phyloP scores from a whole-genome alignment of 1,139 yeast genomes.

The Debaryomycetaceae sp. region DNA sequence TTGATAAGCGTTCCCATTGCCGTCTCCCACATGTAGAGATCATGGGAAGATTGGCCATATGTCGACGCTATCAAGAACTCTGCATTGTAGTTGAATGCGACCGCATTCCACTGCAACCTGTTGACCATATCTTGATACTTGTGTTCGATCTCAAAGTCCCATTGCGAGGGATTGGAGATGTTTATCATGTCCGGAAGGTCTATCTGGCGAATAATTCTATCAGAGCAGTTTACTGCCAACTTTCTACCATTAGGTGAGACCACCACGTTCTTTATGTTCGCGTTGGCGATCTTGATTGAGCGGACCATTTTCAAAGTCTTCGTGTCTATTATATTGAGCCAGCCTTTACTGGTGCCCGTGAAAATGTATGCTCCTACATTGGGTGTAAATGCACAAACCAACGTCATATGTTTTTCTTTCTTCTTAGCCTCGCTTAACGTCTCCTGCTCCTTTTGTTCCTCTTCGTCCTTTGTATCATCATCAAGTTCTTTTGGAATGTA shows the following conservation, averaged over 20 bases:
- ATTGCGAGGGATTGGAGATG: slow-evolving; percentile 24
- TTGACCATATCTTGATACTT: slow-evolving; percentile 90
- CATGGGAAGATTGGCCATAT: slow-evolving; percentile 82
- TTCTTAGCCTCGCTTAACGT: slow-evolving; percentile 8
- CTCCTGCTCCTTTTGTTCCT: slow-evolving; percentile 14
- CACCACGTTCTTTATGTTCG: slow-evolving; percentile 70
- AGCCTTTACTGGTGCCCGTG: slow-evolving; percentile 80
- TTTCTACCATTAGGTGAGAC: slow-evolving; percentile 66
- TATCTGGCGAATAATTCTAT: slow-evolving; percentile 73
- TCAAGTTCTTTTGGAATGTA: slow-evolving; percentile 14
- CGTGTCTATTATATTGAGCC: slow-evolving; percentile 52
- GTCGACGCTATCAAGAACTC: slow-evolving; percentile 89
- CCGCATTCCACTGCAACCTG: slow-evolving; percentile 83
- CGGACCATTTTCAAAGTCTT: slow-evolving; percentile 33
- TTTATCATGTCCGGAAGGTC: slow-evolving; percentile 49
- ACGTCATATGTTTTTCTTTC: slow-evolving; percentile 25
- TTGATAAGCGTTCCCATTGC: slow-evolving; percentile 81
- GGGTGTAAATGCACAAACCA: slow-evolving; percentile 35
- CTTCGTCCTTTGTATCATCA: slow-evolving; percentile 11
- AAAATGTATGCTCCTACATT: slow-evolving; percentile 51
- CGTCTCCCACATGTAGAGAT: slow-evolving; percentile 91
- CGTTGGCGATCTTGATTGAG: slow-evolving; percentile 54
- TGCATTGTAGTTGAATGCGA: slow-evolving; percentile 70
- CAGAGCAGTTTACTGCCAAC: slow-evolving; percentile 77
- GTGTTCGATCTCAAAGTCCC: slow-evolving; percentile 71